Evolutionary conservation across 495 filamentous ascomycete species (phyloP), one percentile per base, ranked within the genome.

Genomic region (Saxophila tyrrhenica): DNA sequence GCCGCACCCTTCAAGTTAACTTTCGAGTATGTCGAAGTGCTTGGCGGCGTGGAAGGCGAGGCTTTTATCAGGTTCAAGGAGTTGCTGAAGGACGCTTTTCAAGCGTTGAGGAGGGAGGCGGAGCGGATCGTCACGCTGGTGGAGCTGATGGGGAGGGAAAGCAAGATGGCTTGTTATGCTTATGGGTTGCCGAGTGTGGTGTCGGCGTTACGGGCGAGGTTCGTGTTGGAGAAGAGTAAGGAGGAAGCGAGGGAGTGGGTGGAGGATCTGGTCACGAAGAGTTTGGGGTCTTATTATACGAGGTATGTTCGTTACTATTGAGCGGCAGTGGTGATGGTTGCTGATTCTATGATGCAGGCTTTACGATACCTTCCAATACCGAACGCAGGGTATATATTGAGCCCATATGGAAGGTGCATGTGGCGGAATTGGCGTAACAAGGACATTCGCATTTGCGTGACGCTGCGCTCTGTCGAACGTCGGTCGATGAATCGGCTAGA

Each of bases 1-100:
- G 83, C 84, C 21, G 84, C 84, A 23, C 85, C 84, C 11, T 88
- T 88, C 69, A 88, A 88, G 68, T 71, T 88, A 20, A 87, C 84
- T 25, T 76, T 83, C 57, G 84, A 88, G 58, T 88, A 87, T 64
- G 77, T 88, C 39, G 84, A 88, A 54, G 81, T 87, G 32, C 68
- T 88, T 20, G 85, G 84, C 21, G 83, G 83, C 5, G 68, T 82
- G 20, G 77, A 76, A 5, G 79, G 80, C 8, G 68, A 70, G 9
- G 77, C 76, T 38, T 88, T 76, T 66, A 77, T 82, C 38, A 75
- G 78, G 46, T 88, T 82, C 63, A 85, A 84, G 68, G 72, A 69
- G 56, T 62, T 85, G 54, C 86, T 82, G 69, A 87, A 87, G 62
- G 78, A 82, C 62, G 81, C 85, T 39, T 88, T 87, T 60, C 83